Evolutionary conservation across 2,329 filamentous ascomycete genomes (phyloP).

Genomic region (Cladophialophora exuberans): DNA sequence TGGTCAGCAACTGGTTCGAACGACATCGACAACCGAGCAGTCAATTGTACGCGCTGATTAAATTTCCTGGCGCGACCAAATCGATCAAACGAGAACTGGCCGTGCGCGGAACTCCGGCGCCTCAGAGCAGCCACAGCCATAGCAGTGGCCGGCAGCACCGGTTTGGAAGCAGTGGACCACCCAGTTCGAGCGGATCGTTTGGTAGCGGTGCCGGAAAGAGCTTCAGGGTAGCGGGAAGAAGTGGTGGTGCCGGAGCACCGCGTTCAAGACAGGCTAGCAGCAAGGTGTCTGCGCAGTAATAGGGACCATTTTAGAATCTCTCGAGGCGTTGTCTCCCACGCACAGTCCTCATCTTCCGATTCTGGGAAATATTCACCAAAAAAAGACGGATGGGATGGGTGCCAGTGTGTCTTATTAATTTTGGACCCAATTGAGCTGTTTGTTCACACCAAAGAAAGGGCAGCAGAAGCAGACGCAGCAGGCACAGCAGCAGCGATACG

Average conservation of each 20-base stretch:
- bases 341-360: no score
- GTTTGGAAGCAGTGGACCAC: slow-evolving; percentile 15
- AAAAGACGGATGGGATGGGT: no score
- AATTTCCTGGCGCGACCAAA: slow-evolving; percentile 25
- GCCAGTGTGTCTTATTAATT: no score
- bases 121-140: no score
- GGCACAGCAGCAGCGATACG: no score
- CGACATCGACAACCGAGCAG: slow-evolving; percentile 20
- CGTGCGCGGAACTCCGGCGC: slow-evolving; percentile 13
- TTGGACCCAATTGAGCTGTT: no score
- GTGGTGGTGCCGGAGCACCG: slow-evolving; percentile 11
- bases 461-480: no score
- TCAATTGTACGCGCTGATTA: slow-evolving; percentile 30
- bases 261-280: slow-evolving; percentile 2
- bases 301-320: no score
- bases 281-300: neutral
- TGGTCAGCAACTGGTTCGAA: slow-evolving; percentile 27
- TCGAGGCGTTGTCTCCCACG: no score
- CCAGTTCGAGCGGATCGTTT: slow-evolving; percentile 21
- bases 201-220: slow-evolving; percentile 13
- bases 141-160: slow-evolving; percentile 21
- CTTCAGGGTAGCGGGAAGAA: slow-evolving; percentile 15
- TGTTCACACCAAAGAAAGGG: no score
- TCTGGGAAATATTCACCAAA: no score
- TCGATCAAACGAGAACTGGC: slow-evolving; percentile 31